These are phyloP conservation scores for Papiliotrema terrestris DNA, from an alignment of 1,284 basidiomycete species.

Conservation along the genomic window DNA sequence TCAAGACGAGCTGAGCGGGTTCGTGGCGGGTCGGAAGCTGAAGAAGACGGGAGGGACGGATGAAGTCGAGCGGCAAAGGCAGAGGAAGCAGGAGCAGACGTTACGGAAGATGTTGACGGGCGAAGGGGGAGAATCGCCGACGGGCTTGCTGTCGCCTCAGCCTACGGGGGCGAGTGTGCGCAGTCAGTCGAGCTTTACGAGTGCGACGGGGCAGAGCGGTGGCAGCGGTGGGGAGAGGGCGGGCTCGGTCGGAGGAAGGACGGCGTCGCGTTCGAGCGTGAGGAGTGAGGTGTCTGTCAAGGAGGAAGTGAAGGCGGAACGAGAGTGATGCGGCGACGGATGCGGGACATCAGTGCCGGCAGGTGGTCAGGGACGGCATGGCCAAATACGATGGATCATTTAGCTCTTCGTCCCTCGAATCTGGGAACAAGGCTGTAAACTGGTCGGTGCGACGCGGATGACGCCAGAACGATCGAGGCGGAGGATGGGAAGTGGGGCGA, in stretches of 20 bases:
- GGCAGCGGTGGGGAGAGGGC: not conserved
- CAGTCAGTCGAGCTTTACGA: not conserved
- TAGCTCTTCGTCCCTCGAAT: no score
- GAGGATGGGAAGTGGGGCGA: no score
- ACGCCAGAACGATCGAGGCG: no score
- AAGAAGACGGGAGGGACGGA: slow-evolving; percentile 93
- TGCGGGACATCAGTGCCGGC: no score
- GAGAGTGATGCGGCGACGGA: no score
- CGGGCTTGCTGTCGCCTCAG: slow-evolving; percentile 22
- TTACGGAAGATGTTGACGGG: slow-evolving; percentile 76
- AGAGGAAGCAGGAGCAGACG: slow-evolving; percentile 74
- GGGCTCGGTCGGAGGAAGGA: not conserved
- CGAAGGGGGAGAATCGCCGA: slow-evolving; percentile 7
- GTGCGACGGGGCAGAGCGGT: not conserved
- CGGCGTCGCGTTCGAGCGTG: not conserved
- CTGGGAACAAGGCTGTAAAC: no score
- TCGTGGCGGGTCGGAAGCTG: slow-evolving; percentile 77
- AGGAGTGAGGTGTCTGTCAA: not conserved
- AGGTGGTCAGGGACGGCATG: no score
- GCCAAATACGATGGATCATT: no score
- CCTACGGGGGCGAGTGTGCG: slow-evolving; percentile 19
- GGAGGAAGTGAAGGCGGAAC: not conserved
- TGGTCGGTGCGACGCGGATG: no score
- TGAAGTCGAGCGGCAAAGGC: slow-evolving; percentile 78
- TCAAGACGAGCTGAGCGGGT: slow-evolving; percentile 72